A percentile compares a stretch with the other conserved stretches of the same genome.
Conservation (phyloP, 176 grass and related monocot genomes). For the Alloteropsis semialata region DNA sequence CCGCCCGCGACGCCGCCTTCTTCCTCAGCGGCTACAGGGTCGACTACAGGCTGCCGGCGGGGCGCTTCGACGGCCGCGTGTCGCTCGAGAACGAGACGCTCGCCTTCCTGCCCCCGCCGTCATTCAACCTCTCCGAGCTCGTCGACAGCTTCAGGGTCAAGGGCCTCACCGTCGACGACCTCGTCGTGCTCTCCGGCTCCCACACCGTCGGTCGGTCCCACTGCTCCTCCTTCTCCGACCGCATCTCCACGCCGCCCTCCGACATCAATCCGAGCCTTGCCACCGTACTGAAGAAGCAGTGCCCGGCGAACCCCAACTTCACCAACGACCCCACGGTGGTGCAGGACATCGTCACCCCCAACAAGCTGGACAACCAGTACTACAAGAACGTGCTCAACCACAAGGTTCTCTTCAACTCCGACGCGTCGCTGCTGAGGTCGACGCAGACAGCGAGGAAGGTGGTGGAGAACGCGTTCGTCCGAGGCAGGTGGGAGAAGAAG, state of each 20-base stretch:
- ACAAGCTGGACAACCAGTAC: slow-evolving; percentile 33
- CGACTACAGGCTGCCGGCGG: not conserved
- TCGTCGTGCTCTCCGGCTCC: slow-evolving; percentile 47
- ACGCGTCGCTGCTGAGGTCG: slow-evolving; percentile 23
- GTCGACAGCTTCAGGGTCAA: slow-evolving; percentile 25
- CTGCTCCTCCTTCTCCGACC: slow-evolving; percentile 45
- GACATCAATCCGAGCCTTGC: slow-evolving; percentile 10
- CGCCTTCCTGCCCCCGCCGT: not conserved
- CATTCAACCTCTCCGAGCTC: slow-evolving; percentile 22
- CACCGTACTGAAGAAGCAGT: not conserved
- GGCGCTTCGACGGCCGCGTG: slow-evolving; percentile 39
- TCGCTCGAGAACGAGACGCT: slow-evolving; percentile 26
- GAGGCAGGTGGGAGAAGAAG: not conserved
- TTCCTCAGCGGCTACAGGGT: slow-evolving; percentile 32
- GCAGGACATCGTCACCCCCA: slow-evolving; percentile 26
- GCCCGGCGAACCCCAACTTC: slow-evolving; percentile 13
- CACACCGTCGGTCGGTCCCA: slow-evolving; percentile 54
- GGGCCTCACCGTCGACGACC: slow-evolving; percentile 28
- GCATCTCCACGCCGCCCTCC: not conserved
- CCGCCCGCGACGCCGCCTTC: slow-evolving; percentile 37
- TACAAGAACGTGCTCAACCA: slow-evolving; percentile 13
- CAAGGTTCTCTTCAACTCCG: slow-evolving; percentile 47
- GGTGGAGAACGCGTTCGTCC: not conserved
- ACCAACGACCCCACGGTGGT: slow-evolving; percentile 1
- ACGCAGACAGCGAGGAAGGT: not conserved